Base-by-base conservation (phyloP, 2,329 filamentous ascomycete genomes). In the Pseudohalonectria lignicola region DNA sequence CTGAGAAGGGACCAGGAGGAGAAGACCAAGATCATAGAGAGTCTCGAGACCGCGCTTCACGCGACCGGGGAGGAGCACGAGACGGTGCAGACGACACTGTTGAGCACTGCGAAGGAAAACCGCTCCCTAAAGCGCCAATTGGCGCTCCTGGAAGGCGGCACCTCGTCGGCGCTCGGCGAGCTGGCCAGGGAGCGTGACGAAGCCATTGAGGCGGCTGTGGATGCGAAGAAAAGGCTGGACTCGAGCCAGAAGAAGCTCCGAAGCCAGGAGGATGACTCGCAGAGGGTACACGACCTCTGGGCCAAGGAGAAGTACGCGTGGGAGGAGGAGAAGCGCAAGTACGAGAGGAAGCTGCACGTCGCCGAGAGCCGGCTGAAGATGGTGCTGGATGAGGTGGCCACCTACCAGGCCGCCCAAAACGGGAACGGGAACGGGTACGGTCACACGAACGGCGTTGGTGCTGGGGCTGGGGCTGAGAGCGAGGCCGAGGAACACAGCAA, bases 1-100 rank as follows among this genome's bases (percentile, higher is more conserved):
- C 63, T 98, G 36, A 78, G 88, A 17, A 74, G 92, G 41, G 92
- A 98, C 46, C 76, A 96, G 44, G 92, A 98, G 53, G 86, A 84
- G 31, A 95, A 94, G 60, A 74, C 81, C 32, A 85, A 78, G 49
- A 73, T 86, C 38, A 94, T 98, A 39, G 88, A 95, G 54, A 78
- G 74, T 38, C 67, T 98, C 13, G 92, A 98, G 60, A 66, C 71
- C 2, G 78, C 71, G 19, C 63, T 98, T 25, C 79, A 93, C 44
- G 63, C 73, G 2, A 70, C 78, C 1, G 79, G 78, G 39, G 72
- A 75, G 41, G 87, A 96, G 45, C 81, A 84, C 45, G 87, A 94
- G 43, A 59, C 70, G 1, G 60, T 93, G 8, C 74, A 77, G 43
- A 67, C 70, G 17, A 76, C 70, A 30, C 53, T 87, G 1, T 63